Percentiles rank a stretch among this genome's conserved stretches.
Evolutionary conservation across 2,329 filamentous ascomycete genomes (phyloP).

Genomic region (Teratosphaeria nubilosa): DNA sequence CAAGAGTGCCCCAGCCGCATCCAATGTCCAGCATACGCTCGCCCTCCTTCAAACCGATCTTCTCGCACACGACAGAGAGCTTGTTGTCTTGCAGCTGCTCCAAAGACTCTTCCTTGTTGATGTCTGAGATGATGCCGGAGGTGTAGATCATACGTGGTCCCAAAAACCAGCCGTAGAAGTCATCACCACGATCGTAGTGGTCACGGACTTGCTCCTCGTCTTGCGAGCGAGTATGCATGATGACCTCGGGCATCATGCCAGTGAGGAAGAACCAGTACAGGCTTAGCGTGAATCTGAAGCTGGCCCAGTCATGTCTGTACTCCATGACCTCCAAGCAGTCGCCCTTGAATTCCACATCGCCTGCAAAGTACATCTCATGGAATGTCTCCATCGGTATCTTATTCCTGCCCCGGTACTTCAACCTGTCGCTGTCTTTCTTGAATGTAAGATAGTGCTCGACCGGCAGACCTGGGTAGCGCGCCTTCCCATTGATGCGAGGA

Average conservation of each 20-base stretch:
- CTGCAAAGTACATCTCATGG: constrained; percentile 96
- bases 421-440: constrained; percentile 49
- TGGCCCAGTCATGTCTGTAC: constrained; percentile 94
- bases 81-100: constrained; percentile 98
- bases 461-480: constrained; percentile 69
- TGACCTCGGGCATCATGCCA: constrained; percentile 77
- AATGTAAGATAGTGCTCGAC: constrained; percentile 87
- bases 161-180: constrained; percentile 98
- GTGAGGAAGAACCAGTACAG: constrained; percentile 84
- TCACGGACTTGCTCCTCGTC: constrained; percentile 97
- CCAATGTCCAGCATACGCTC: constrained; percentile 88
- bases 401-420: constrained; percentile 65
- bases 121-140: constrained; percentile 83
- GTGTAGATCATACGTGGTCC: constrained; percentile 99
- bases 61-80: constrained; percentile 87
- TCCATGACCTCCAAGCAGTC: constrained; percentile 83
- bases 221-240: constrained; percentile 87
- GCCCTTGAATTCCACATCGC: constrained; percentile 89
- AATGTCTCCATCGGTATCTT: constrained; percentile 90
- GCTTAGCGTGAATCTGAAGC: constrained; percentile 77
- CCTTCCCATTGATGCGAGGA: constrained; percentile 89
- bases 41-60: constrained; percentile 73
- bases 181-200: constrained; percentile 95
- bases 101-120: constrained; percentile 76
- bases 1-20: constrained; percentile 95